Evolutionary conservation across 352 stramenopile species (phyloP).

Genomic region (Phytopythium montanum): DNA sequence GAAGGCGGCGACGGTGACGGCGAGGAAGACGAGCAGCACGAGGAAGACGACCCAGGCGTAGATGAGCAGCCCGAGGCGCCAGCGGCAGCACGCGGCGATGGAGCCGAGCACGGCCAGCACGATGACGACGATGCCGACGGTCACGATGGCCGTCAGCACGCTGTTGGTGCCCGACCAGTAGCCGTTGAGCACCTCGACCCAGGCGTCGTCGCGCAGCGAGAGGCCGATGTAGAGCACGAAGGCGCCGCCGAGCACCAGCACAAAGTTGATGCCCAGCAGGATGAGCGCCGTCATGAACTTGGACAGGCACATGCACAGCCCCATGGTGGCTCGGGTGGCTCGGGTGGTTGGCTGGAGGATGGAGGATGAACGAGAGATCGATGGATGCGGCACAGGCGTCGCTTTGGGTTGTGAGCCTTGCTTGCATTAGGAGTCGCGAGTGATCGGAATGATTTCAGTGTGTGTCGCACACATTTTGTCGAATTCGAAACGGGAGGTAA

Average conservation of each 20-base stretch:
- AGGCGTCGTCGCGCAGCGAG: constrained; percentile 38
- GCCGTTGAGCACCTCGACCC: constrained; percentile 56
- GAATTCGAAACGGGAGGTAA: not conserved
- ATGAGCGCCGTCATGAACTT: constrained; percentile 38
- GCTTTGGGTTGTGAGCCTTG: not conserved
- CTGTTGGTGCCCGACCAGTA: constrained; percentile 45
- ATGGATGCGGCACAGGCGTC: not conserved
- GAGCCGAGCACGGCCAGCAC: constrained; percentile 54
- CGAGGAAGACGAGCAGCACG: constrained; percentile 46
- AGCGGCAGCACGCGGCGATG: constrained; percentile 54
- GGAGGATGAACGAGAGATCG: too few species aligned
- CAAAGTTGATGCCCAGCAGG: constrained; percentile 53
- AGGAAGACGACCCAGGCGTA: constrained; percentile 54
- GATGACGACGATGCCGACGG: constrained; percentile 51
- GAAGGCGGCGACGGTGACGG: constrained; percentile 45
- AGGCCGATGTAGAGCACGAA: constrained; percentile 51
- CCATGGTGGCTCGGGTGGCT: constrained; percentile 13
- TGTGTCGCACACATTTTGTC: constrained; percentile 2
- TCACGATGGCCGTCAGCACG: constrained; percentile 45
- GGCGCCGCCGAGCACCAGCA: constrained; percentile 50
- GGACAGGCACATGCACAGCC: constrained; percentile 18
- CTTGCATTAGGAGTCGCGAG: not conserved
- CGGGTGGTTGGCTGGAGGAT: too few species aligned
- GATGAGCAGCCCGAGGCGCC: constrained; percentile 47
- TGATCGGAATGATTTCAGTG: not conserved